phyloP scores from a whole-genome alignment of 2,329 filamentous ascomycete genomes.

The Grosmannia clavigera region DNA sequence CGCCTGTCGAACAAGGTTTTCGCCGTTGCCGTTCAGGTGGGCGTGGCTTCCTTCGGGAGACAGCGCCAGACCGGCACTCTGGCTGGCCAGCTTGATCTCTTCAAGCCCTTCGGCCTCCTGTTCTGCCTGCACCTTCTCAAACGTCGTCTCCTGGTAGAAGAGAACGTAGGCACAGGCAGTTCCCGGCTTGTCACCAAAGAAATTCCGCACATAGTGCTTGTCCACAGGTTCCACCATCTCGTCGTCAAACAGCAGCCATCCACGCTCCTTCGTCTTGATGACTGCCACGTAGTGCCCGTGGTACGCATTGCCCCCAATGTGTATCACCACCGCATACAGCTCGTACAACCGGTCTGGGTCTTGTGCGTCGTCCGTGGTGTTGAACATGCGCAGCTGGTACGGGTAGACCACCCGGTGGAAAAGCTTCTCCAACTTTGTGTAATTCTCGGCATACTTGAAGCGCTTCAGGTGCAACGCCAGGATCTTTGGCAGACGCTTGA shows the following conservation, averaged over 20 bases:
- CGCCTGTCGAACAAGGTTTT: slow-evolving; percentile 34
- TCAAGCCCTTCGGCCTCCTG: slow-evolving; percentile 68
- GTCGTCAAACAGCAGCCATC: slow-evolving; percentile 94
- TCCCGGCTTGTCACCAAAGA: slow-evolving; percentile 86
- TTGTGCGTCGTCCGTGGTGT: slow-evolving; percentile 89
- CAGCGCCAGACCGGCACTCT: slow-evolving; percentile 43
- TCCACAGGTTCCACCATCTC: slow-evolving; percentile 98
- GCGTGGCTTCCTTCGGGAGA: slow-evolving; percentile 24
- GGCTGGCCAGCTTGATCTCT: slow-evolving; percentile 44
- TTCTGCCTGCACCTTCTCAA: slow-evolving; percentile 58
- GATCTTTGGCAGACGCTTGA: slow-evolving; percentile 85
- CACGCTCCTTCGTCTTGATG: slow-evolving; percentile 91
- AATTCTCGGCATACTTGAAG: slow-evolving; percentile 96
- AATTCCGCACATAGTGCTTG: slow-evolving; percentile 90
- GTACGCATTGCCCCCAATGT: slow-evolving; percentile 92
- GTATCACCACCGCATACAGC: slow-evolving; percentile 91
- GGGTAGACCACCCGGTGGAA: slow-evolving; percentile 96
- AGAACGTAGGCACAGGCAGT: slow-evolving; percentile 92
- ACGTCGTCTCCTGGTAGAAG: slow-evolving; percentile 87
- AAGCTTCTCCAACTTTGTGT: slow-evolving; percentile 85
- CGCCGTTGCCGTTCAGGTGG: slow-evolving; percentile 27
- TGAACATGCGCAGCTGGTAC: slow-evolving; percentile 91
- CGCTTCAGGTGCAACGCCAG: slow-evolving; percentile 87
- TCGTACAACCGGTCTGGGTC: slow-evolving; percentile 92
- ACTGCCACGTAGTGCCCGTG: slow-evolving; percentile 97